Evolutionary conservation across 345 rosid genomes (phyloP).

Genomic region (Brassica rapa): DNA sequence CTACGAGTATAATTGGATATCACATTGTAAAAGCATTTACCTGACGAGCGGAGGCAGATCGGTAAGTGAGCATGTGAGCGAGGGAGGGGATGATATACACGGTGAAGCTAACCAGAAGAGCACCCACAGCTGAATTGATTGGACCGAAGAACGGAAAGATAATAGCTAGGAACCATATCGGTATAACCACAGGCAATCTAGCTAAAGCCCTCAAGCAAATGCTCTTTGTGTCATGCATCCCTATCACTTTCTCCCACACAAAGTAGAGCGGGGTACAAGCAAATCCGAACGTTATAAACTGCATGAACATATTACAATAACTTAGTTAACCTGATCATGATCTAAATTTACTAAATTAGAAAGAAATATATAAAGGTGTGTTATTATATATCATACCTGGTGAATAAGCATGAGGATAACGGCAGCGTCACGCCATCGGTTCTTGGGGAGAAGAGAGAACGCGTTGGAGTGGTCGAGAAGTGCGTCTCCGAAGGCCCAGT

Average conservation of each 20-base stretch:
- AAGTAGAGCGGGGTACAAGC: conserved; percentile 97
- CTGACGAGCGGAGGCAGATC: conserved; percentile 93
- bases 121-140: conserved; percentile 94
- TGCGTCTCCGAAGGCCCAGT: conserved; percentile 96
- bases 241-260: conserved; percentile 99
- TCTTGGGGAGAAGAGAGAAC: conserved; percentile 84
- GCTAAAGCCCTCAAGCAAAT: conserved; percentile 89
- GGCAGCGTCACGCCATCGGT: conserved; percentile 77
- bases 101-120: conserved; percentile 96
- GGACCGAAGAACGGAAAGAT: conserved; percentile 99
- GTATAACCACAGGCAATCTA: conserved; percentile 89
- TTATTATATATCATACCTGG: conserved; percentile 50
- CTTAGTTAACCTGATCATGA: not conserved
- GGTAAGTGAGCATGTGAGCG: conserved; percentile 97
- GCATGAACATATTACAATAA: conserved; percentile 31
- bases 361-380: not conserved
- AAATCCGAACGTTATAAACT: conserved; percentile 98
- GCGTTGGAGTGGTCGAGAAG: conserved; percentile 91
- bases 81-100: conserved; percentile 89
- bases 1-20: not conserved
- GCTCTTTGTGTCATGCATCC: conserved; percentile 96
- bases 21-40: conserved; percentile 40
- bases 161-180: conserved; percentile 96
- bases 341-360: not conserved
- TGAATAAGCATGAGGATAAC: conserved; percentile 97